Evolutionary conservation across 768 basidiomycete species (phyloP), one percentile per base, ranked within the genome.

Genomic region (Chlorophyllum brunneum): DNA sequence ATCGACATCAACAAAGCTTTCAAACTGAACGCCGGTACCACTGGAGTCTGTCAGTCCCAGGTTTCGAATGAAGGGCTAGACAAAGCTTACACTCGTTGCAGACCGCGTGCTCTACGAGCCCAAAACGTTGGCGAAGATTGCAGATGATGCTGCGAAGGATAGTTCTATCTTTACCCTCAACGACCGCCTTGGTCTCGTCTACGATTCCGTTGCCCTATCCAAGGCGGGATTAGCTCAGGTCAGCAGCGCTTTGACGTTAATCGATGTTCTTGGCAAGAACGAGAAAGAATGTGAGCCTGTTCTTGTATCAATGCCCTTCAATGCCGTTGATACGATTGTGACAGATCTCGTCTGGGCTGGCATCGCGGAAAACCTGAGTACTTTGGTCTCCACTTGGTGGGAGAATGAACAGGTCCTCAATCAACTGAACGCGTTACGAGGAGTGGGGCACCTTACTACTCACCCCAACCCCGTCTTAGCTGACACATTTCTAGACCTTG

Each of bases 11-110:
- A 69, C 65, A 82, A 79, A 62, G 73, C 82, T 4, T 98, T 86
- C 78, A 98, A 98, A 70, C 71, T 98, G 56, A 98, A 98, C 63
- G 87, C 86, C 2, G 86, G 86, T 36, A 94, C 92, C 0, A 80
- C 80, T 45, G 93, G 95, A 54, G 89, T 95, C 59, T 98, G 92
- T 92, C 59, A 56, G 92, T 75, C 7, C 16, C 4, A 5, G 3
- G 8, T 49, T 56, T 16, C 40, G 18, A 45, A 43, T 52, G 40
- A 47, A 10, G n/a, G 5, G 29, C 41, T 27, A 18, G 23, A 5
- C 16, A 40, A 41, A 46, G 23, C 37, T 15, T 20, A 51, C 26
- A 31, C 16, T 41, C 48, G 49, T 18, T 55, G 7, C 50, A 92
- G 91, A 86, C 68, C 89, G 94, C 26, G 92, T 95, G 18, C 70